Evolutionary conservation across 2,329 filamentous ascomycete genomes (phyloP).

Genomic region (Diplodia mutila): DNA sequence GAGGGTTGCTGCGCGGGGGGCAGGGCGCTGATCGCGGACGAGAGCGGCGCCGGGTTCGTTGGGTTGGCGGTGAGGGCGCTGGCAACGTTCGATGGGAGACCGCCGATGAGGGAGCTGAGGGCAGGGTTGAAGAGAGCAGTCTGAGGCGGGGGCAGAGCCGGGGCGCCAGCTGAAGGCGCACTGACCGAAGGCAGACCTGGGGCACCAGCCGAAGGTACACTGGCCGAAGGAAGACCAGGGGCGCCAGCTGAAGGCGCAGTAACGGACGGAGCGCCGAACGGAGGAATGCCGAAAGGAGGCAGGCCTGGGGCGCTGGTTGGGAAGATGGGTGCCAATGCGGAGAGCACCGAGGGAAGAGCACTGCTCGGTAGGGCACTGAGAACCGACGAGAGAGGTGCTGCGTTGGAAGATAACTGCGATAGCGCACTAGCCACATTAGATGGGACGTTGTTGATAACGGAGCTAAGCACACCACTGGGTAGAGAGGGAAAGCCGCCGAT

Average conservation of each 20-base stretch:
- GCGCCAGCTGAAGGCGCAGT: too few species aligned
- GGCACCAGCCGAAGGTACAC: neutral
- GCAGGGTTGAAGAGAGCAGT: neutral
- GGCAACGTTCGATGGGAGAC: neutral
- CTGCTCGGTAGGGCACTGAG: neutral
- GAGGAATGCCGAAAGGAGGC: neutral
- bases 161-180: neutral
- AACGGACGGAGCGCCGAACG: neutral
- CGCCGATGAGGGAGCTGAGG: neutral
- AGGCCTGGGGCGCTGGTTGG: neutral
- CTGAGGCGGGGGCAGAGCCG: neutral
- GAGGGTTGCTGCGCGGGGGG: neutral
- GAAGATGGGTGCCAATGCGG: neutral
- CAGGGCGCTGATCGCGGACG: neutral
- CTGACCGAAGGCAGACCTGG: neutral
- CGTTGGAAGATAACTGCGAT: too few species aligned
- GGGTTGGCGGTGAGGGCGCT: neutral
- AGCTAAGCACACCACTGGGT: too few species aligned
- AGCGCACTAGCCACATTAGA: neutral
- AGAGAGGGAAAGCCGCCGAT: too few species aligned
- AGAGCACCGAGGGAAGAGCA: neutral
- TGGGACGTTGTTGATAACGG: too few species aligned
- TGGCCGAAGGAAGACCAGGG: neutral
- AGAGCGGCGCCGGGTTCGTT: neutral
- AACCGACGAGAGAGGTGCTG: too few species aligned